Evolutionary conservation across 352 stramenopile species (phyloP).

Genomic region (Pseudoperonospora humuli): DNA sequence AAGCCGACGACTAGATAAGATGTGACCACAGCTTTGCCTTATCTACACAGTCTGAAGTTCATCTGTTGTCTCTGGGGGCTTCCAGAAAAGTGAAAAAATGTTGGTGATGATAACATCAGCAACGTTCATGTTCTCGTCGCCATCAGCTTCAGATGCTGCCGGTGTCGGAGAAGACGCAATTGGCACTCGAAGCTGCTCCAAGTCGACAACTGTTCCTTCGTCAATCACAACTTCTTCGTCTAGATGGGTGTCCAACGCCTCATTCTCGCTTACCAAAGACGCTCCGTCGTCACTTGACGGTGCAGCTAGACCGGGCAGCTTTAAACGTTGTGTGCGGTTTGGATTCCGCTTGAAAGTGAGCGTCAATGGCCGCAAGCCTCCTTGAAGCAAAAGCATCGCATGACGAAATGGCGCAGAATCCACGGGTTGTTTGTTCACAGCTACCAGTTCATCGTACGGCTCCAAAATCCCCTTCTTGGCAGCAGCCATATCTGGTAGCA

Average conservation of each 20-base stretch:
- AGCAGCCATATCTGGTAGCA: constrained; percentile 56
- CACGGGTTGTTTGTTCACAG: constrained; percentile 69
- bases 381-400: constrained; percentile 75
- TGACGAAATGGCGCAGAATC: constrained; percentile 65
- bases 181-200: constrained; percentile 17
- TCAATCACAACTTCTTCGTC: constrained; percentile 59
- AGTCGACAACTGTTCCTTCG: constrained; percentile 18
- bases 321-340: background rate
- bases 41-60: constrained; percentile 38
- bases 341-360: constrained; percentile 61
- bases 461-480: constrained; percentile 37
- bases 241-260: constrained; percentile 16
- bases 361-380: constrained; percentile 63
- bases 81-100: constrained; percentile 81
- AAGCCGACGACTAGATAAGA: constrained; percentile 12
- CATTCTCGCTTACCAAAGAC: constrained; percentile 4
- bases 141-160: background rate
- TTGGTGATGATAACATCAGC: constrained; percentile 81
- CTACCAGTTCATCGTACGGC: constrained; percentile 61
- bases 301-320: constrained; percentile 2
- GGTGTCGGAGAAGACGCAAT: background rate
- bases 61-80: constrained; percentile 27
- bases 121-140: constrained; percentile 45
- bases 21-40: background rate
- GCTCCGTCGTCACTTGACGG: constrained; percentile 2